Conservation (phyloP, 768 basidiomycete species). For the Stropharia rugosoannulata region DNA sequence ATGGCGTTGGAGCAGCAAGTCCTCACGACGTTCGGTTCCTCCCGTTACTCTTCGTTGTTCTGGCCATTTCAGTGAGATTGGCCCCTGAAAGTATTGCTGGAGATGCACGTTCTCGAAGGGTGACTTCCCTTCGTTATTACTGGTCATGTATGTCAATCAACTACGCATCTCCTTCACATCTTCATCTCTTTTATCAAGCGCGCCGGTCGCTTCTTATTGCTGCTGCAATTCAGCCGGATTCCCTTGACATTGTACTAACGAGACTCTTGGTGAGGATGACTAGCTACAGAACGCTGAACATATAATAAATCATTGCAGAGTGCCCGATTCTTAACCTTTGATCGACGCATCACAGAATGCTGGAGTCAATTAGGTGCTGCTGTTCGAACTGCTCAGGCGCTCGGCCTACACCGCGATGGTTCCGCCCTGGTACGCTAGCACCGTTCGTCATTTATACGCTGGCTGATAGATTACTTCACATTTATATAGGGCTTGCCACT, state of each 20-base stretch:
- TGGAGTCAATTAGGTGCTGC: conserved; percentile 96
- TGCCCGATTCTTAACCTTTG: conserved; percentile 63
- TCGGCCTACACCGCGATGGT: conserved; percentile 90
- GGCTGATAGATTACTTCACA: conserved; percentile 5
- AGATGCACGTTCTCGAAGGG: conserved; percentile 68
- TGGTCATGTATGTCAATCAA: conserved; percentile 79
- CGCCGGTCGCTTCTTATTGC: conserved; percentile 87
- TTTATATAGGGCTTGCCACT: conserved; percentile 63
- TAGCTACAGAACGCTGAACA: background rate
- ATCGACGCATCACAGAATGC: conserved; percentile 89
- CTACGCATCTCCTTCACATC: background rate
- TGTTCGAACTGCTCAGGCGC: conserved; percentile 88
- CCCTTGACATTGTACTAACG: conserved; percentile 87
- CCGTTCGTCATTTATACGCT: background rate
- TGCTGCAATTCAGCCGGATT: conserved; percentile 92
- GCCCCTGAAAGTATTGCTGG: conserved; percentile 86
- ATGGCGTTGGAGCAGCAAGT: conserved; percentile 58
- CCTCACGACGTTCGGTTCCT: conserved; percentile 82
- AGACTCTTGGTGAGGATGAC: conserved; percentile 70
- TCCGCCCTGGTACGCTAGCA: conserved; percentile 62
- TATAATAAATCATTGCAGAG: conserved; percentile 31
- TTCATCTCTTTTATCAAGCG: conserved; percentile 43
- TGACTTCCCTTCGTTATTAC: conserved; percentile 88
- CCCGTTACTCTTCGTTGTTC: conserved; percentile 89
- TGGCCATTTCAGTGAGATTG: conserved; percentile 83